phyloP scores from a whole-genome alignment of 1,284 basidiomycete genomes.

The Athelia psychrophila region DNA sequence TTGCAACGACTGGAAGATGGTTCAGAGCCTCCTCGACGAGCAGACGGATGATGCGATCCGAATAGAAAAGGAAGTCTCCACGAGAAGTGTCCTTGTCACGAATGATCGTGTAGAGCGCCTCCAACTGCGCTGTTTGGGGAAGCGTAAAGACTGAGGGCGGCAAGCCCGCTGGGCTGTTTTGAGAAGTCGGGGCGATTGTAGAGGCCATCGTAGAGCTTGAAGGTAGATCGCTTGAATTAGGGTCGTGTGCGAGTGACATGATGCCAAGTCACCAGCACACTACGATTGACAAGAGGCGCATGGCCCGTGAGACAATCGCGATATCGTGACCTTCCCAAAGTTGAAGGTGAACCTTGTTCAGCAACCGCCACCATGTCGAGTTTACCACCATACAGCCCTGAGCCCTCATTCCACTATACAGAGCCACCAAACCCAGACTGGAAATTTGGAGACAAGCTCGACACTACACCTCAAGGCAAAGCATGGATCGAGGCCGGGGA shows the following conservation, averaged over 20 bases:
- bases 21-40: constrained; percentile 90
- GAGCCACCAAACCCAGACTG: constrained; percentile 57
- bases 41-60: constrained; percentile 74
- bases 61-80: constrained; percentile 98
- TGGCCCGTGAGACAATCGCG: too few relatives aligned
- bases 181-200: constrained; percentile 22
- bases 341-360: too few relatives aligned
- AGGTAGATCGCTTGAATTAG: too few relatives aligned
- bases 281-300: too few relatives aligned
- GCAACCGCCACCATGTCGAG: too few relatives aligned
- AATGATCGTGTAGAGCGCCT: constrained; percentile 96
- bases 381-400: neutral
- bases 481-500: constrained; percentile 50
- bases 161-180: constrained; percentile 36
- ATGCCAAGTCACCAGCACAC: too few relatives aligned
- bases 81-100: constrained; percentile 81
- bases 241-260: too few relatives aligned
- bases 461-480: constrained; percentile 43
- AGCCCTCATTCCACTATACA: constrained; percentile 31
- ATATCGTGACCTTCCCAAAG: too few relatives aligned
- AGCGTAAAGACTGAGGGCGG: constrained; percentile 85
- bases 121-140: constrained; percentile 87
- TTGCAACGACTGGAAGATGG: constrained; percentile 88
- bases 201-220: constrained; percentile 13
- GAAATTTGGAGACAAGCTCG: constrained; percentile 50